Conservation (phyloP, 2,329 filamentous ascomycete species). For the Talaromyces sp. region DNA sequence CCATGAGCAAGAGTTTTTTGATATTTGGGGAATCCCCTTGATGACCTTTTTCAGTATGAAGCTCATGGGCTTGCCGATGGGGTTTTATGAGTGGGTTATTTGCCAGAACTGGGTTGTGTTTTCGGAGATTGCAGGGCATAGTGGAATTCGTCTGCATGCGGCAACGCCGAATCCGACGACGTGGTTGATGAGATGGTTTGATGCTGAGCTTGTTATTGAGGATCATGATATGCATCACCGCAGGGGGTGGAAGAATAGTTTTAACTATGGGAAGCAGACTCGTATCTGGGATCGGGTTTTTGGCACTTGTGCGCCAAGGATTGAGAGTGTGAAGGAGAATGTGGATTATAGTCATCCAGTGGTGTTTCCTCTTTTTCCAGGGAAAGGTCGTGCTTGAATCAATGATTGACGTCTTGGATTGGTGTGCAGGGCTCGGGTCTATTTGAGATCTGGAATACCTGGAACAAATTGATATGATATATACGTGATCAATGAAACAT, state of each 20-base stretch:
- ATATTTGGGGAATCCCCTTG: conserved; percentile 33
- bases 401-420: neutral
- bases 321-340: conserved; percentile 24
- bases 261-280: conserved; percentile 31
- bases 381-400: neutral
- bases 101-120: conserved; percentile 39
- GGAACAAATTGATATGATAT: neutral
- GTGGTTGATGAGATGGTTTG: conserved; percentile 25
- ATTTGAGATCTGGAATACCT: too few relatives aligned
- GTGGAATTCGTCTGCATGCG: conserved; percentile 32
- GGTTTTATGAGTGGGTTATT: conserved; percentile 42
- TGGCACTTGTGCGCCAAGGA: conserved; percentile 23
- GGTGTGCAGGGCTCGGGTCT: neutral
- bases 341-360: conserved; percentile 20
- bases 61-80: conserved; percentile 33
- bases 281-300: conserved; percentile 29
- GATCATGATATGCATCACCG: conserved; percentile 34
- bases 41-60: conserved; percentile 29
- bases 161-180: conserved; percentile 26
- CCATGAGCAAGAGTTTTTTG: conserved; percentile 34
- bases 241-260: conserved; percentile 27
- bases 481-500: neutral
- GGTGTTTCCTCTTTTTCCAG: conserved; percentile 18
- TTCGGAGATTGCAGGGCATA: conserved; percentile 36
- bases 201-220: conserved; percentile 33